Evolutionary conservation across 331 rosid species (phyloP).

Genomic region (Pyracantha coccinea): DNA sequence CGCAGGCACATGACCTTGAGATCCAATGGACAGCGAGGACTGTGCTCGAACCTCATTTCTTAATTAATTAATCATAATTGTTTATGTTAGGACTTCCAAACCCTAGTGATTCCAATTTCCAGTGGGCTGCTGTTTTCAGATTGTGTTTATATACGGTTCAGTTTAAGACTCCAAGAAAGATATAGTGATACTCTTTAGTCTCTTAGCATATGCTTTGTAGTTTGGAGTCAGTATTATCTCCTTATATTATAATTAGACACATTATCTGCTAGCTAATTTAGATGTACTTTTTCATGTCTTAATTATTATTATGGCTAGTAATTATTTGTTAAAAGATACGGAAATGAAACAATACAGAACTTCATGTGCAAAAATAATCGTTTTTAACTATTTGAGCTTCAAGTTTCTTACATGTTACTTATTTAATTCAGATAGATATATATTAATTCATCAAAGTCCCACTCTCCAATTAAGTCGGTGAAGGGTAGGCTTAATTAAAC

Average conservation of each 20-base stretch:
- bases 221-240: background rate
- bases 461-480: slow-evolving; percentile 6
- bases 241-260: background rate
- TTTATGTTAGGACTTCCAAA: background rate
- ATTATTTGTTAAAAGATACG: too few relatives aligned
- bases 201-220: slow-evolving; percentile 45
- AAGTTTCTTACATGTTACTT: background rate
- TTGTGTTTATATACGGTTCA: background rate
- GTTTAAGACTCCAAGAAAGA: slow-evolving; percentile 30
- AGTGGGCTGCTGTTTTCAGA: slow-evolving; percentile 12
- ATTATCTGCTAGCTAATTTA: background rate
- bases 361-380: background rate
- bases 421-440: background rate
- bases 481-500: background rate
- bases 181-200: slow-evolving; percentile 23
- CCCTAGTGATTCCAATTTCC: slow-evolving; percentile 9
- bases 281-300: background rate
- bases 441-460: background rate
- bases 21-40: slow-evolving; percentile 42
- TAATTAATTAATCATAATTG: background rate
- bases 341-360: background rate
- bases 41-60: slow-evolving; percentile 17
- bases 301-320: background rate
- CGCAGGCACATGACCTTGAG: slow-evolving; percentile 42
- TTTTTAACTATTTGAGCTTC: too few relatives aligned